phyloP scores from a whole-genome alignment of 176 grass and related monocot species.

The Poa annua region DNA sequence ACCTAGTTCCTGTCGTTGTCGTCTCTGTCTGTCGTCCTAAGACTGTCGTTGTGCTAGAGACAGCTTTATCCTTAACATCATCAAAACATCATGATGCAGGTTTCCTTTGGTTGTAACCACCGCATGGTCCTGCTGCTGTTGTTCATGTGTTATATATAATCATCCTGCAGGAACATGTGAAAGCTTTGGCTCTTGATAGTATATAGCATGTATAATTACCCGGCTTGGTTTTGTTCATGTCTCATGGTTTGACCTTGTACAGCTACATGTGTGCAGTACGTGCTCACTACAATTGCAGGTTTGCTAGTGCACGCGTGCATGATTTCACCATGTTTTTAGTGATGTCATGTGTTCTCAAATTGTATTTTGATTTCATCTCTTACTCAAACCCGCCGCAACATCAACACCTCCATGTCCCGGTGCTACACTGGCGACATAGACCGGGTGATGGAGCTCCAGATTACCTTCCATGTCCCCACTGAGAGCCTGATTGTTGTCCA shows the following conservation, averaged over 20 bases:
- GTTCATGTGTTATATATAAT: slow-evolving; percentile 40
- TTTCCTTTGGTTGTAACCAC: slow-evolving; percentile 36
- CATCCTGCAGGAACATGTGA: slow-evolving; percentile 35
- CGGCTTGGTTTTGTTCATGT: not conserved
- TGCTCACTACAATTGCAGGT: not conserved
- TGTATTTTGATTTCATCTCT: too few relatives aligned
- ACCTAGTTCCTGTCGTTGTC: slow-evolving; percentile 15
- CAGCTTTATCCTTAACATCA: slow-evolving; percentile 42
- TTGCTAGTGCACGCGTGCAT: not conserved
- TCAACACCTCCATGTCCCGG: too few relatives aligned
- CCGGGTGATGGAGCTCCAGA: too few relatives aligned
- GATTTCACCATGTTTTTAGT: not conserved
- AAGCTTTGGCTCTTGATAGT: slow-evolving; percentile 36
- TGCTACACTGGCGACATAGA: too few relatives aligned
- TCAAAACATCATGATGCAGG: slow-evolving; percentile 38
- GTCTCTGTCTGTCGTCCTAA: not conserved
- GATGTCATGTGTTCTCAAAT: not conserved
- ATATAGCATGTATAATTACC: slow-evolving; percentile 47
- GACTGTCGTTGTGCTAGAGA: slow-evolving; percentile 41
- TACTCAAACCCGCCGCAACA: too few relatives aligned
- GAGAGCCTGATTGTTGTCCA: too few relatives aligned
- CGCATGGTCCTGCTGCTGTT: slow-evolving; percentile 37
- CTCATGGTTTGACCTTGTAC: not conserved
- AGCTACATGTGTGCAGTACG: not conserved
- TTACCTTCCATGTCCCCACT: too few relatives aligned